These are phyloP conservation scores for Scolecobasidium constrictum DNA, from an alignment of 2,329 filamentous ascomycete species.

Conservation along the genomic window DNA sequence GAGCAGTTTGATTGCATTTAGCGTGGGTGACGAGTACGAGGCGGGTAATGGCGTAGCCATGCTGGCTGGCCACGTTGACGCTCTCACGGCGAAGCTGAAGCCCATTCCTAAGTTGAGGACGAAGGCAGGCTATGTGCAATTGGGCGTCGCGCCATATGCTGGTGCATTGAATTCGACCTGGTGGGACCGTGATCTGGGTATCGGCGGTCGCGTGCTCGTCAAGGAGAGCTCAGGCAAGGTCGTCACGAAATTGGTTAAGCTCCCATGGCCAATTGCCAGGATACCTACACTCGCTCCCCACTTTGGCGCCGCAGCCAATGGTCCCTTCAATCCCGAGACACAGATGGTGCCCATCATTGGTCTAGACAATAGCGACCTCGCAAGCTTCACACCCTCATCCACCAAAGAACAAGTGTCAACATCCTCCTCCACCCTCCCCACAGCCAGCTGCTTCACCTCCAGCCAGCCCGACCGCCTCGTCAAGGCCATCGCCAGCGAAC, in stretches of 20 bases:
- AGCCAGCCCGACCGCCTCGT: constrained; percentile 82
- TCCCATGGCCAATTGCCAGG: constrained; percentile 88
- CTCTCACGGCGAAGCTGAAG: constrained; percentile 73
- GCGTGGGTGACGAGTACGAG: constrained; percentile 68
- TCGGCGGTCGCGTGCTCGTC: constrained; percentile 82
- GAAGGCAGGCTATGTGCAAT: constrained; percentile 75
- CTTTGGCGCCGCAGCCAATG: constrained; percentile 62
- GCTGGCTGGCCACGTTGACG: constrained; percentile 86
- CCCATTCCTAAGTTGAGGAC: constrained; percentile 77
- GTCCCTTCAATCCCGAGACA: constrained; percentile 75
- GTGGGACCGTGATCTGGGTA: constrained; percentile 92
- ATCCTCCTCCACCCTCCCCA: constrained; percentile 39
- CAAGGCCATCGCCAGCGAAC: constrained; percentile 64
- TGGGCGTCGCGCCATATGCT: constrained; percentile 78
- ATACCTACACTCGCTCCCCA: constrained; percentile 90
- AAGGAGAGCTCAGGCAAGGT: constrained; percentile 69
- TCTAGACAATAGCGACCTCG: constrained; percentile 57
- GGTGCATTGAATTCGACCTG: constrained; percentile 80
- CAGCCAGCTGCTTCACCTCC: constrained; percentile 59
- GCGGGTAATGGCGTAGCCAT: constrained; percentile 80
- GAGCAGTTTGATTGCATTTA: constrained; percentile 75
- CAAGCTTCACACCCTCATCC: constrained; percentile 14
- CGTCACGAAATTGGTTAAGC: constrained; percentile 69
- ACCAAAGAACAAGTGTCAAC: constrained; percentile 28
- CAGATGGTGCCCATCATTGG: constrained; percentile 92